Base-by-base conservation (phyloP, 495 filamentous ascomycete genomes). In the Neurospora sp. region DNA sequence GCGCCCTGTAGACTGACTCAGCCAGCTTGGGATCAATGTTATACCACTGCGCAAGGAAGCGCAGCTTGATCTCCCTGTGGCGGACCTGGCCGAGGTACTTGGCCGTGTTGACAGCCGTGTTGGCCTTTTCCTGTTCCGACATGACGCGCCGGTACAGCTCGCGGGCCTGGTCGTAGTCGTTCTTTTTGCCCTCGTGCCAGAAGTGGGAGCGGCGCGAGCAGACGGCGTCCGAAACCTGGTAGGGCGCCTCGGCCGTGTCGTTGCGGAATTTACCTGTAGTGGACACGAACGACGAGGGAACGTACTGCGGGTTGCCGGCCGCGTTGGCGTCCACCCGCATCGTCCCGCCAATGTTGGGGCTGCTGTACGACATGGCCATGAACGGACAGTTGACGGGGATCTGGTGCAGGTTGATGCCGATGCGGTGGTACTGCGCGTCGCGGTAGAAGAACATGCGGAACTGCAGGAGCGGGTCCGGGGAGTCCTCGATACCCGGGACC, bases 371-470 rank as follows among this genome's bases (percentile, higher is more conserved):
- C 71, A 71, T 72, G 71, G 71, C 73, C 73, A 75, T 75, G 42
- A 76, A 73, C n/a, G 76, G 71, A 22, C 71, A 68, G 83, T 94
- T 94, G 76, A 93, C 90, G 4, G 93, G 92, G 53, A 94, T 89
- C 80, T 94, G 92, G 75, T 94, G 91, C 83, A 93, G 92, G 85
- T 96, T 96, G 77, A 88, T 87, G 59, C 93, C 92, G 27, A 96
- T 82, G 74, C 93, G 89, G 84, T 94, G 90, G 72, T 90, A 88
- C 77, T 94, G 91, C 72, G 93, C 90, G 75, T 94, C 93, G 3
- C 91, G 90, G 83, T 94, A 96, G 35, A 90, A 92, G 85, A 96
- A 96, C 69, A 94, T 87, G 77, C 92, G 91, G 73, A 86, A 87
- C 78, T 94, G 92, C 3, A 96, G 87, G 70, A 96, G 89, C 0